Evolutionary conservation across 2,329 filamentous ascomycete genomes (phyloP).

Genomic region (Fusarium mexicanum): DNA sequence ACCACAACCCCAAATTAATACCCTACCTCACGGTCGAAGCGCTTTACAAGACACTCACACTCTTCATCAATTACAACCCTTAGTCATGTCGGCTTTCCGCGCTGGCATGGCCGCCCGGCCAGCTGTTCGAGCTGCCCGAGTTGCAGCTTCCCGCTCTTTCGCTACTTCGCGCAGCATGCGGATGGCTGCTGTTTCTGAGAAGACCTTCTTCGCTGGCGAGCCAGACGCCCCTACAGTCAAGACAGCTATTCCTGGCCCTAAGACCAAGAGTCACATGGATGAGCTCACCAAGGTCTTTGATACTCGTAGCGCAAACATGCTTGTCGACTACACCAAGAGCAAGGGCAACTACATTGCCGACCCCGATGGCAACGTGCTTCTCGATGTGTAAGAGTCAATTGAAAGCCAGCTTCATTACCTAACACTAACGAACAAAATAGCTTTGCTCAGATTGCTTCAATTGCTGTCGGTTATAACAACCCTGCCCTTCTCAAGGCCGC

Average conservation of each 20-base stretch:
- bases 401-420: background rate
- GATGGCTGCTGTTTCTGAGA: conserved; percentile 45
- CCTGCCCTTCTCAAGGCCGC: conserved; percentile 76
- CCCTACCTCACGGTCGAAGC: background rate
- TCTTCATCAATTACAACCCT: background rate
- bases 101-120: conserved; percentile 41
- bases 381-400: conserved; percentile 70
- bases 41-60: background rate
- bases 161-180: conserved; percentile 35
- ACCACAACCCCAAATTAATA: background rate
- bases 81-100: conserved; percentile 46
- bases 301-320: conserved; percentile 85
- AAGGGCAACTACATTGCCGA: conserved; percentile 84
- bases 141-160: conserved; percentile 38
- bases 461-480: conserved; percentile 94
- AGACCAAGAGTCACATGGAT: conserved; percentile 73
- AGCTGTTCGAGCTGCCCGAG: conserved; percentile 24
- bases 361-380: conserved; percentile 74
- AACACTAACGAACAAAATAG: conserved; percentile 51
- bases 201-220: conserved; percentile 59
- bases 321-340: conserved; percentile 78
- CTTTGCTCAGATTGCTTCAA: conserved; percentile 92
- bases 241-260: conserved; percentile 78
- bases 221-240: conserved; percentile 63
- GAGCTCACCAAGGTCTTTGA: conserved; percentile 85